Conservation (phyloP, 2,329 filamentous ascomycete genomes). For the Cladophialophora exuberans region DNA sequence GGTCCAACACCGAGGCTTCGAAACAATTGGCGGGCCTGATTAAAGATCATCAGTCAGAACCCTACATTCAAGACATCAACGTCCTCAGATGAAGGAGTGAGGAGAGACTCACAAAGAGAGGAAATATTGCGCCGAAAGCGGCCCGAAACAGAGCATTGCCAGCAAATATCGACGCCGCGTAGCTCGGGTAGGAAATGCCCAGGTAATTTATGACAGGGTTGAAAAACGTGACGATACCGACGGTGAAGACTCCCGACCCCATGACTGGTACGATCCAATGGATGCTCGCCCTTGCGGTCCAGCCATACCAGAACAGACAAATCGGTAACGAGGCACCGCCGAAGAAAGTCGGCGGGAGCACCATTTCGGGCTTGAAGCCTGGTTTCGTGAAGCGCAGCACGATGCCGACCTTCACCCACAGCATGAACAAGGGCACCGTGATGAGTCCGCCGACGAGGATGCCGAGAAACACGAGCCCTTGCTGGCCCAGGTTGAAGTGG, state of each 20-base stretch:
- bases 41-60: not conserved
- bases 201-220: constrained; percentile 33
- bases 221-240: constrained; percentile 36
- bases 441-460: constrained; percentile 60
- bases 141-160: constrained; percentile 45
- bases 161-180: constrained; percentile 45
- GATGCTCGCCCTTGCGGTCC: constrained; percentile 37
- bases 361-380: constrained; percentile 41
- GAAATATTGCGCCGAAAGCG: constrained; percentile 43
- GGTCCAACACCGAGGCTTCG: constrained; percentile 41
- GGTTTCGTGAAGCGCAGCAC: not conserved
- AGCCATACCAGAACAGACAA: constrained; percentile 50
- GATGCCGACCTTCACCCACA: constrained; percentile 29
- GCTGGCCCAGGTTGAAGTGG: constrained; percentile 59
- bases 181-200: constrained; percentile 34
- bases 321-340: constrained; percentile 45
- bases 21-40: constrained; percentile 40
- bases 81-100: not conserved
- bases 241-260: constrained; percentile 43
- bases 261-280: constrained; percentile 49
- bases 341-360: constrained; percentile 42
- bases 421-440: constrained; percentile 51
- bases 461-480: constrained; percentile 64
- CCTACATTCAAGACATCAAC: not conserved
- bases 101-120: constrained; percentile 38